These are phyloP conservation scores for Babesia bovis DNA, from an alignment of 169 alveolate species.

Conservation along the genomic window DNA sequence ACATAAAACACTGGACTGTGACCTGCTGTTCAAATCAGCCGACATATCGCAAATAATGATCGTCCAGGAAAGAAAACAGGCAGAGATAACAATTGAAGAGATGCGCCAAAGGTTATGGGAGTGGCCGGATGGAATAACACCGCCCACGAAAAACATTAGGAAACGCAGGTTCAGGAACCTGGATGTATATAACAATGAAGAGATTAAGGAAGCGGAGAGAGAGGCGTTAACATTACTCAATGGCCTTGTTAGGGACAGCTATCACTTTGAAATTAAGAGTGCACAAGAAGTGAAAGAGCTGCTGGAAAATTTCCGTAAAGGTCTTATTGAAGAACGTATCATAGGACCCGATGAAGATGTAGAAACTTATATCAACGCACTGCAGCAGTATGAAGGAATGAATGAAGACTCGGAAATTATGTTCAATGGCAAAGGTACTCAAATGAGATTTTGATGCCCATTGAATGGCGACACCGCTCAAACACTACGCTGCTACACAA, in stretches of 20 bases:
- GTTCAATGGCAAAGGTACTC: slow-evolving; percentile 47
- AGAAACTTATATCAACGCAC: slow-evolving; percentile 40
- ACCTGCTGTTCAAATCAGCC: slow-evolving; percentile 80
- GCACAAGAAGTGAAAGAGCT: slow-evolving; percentile 64
- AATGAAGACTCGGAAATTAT: slow-evolving; percentile 64
- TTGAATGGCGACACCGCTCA: no score
- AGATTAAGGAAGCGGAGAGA: slow-evolving; percentile 82
- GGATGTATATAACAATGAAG: slow-evolving; percentile 76
- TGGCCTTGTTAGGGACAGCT: slow-evolving; percentile 61
- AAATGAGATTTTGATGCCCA: no score
- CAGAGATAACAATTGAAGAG: slow-evolving; percentile 55
- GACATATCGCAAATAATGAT: slow-evolving; percentile 75
- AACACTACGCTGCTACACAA: no score
- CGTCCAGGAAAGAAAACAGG: slow-evolving; percentile 69
- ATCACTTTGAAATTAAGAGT: slow-evolving; percentile 66
- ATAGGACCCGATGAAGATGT: slow-evolving; percentile 70
- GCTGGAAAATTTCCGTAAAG: slow-evolving; percentile 51
- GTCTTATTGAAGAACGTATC: slow-evolving; percentile 61
- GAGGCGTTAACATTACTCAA: slow-evolving; percentile 51
- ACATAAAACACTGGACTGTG: slow-evolving; percentile 83
- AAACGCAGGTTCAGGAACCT: slow-evolving; percentile 78
- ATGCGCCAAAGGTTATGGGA: slow-evolving; percentile 79
- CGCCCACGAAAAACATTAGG: slow-evolving; percentile 80
- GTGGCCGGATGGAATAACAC: slow-evolving; percentile 85
- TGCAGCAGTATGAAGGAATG: slow-evolving; percentile 40